Base-by-base conservation (phyloP, 2,329 filamentous ascomycete species). In the Plectosphaerella cucumerina region DNA sequence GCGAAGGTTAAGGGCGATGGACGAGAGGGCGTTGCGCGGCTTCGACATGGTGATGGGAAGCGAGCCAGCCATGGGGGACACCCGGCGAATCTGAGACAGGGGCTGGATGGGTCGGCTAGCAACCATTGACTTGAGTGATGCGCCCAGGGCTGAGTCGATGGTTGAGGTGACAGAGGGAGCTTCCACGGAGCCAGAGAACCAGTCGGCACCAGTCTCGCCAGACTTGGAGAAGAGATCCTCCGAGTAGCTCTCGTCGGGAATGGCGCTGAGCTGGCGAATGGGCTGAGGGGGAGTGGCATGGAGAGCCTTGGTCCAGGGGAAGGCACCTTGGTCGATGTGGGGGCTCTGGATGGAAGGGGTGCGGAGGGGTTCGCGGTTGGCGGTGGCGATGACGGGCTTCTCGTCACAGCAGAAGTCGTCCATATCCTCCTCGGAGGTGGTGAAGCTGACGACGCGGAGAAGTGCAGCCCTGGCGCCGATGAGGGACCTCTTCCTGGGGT, bases 341-440 rank as follows among this genome's bases (percentile, higher is more conserved):
- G 94, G 90, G 62, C 87, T 96, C 70, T 93, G 90, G 66, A 99
- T 86, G 5, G 94, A 97, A 15, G 94, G 94, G 3, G 94, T 99
- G 53, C 94, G 90, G 34, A 99, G 85, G 50, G 94, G 94, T 73
- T 97, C 92, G 54, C 94, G 89, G 73, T 96, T 93, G 70, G 90
- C 89, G 53, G 90, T 90, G 52, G 90, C 84, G 54, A 95, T 78
- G 35, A 87, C 80, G 50, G 89, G 84, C 59, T 85, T 85, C 58
- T 94, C 88, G 55, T 86, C 85, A 48, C 85, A 87, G 74, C 91
- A 96, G 77, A 97, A 97, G 61, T 97, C 94, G 65, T 97, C 93
- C 47, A 96, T 78, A 31, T 81, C 79, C 72, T 99, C 94, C 53
- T 97, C 92, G 56, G 93, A 86, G 18, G 89, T 96, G 53, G 94